Base-by-base conservation (phyloP, 371 early-diverging fungal genomes). In the Actinomortierella ambigua region DNA sequence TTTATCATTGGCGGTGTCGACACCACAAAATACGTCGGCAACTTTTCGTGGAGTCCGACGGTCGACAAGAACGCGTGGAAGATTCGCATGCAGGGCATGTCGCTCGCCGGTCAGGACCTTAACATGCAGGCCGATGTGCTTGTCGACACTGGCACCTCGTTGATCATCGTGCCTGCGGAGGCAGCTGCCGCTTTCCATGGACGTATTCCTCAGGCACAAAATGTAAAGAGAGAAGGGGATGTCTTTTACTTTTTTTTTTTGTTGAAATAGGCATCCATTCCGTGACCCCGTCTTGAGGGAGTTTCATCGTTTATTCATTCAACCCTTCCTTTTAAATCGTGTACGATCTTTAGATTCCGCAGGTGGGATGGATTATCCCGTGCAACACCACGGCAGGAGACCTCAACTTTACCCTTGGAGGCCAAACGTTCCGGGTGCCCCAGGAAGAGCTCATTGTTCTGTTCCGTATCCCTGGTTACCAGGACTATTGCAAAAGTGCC, bases 31-130 rank as follows among this genome's bases (percentile, higher is more conserved):
- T 95, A 85, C 70, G 82, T 76, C 4, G 97, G 95, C 42, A 84
- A 90, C 22, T 81, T 95, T 57, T 77, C 81, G 28, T 97, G 91
- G 89, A 86, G 91, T 28, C 89, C 92, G 11, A 87, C 96, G 24
- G 77, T 81, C 18, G 88, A 94, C 66, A 93, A 91, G 77, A 94
- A 91, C 0, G 93, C 96, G 79, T 97, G 98, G 98, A 95, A 94
- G 75, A 93, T 96, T 14, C 84, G 81, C 18, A 76, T 97, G 34
- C 83, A 93, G 54, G 78, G 82, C 42, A 83, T 93, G 34, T 81
- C 81, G 42, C 84, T 96, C 44, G 95, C 84, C 57, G 92, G 87
- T 28, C 87, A 88, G 28, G 66, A 76, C 15, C 58, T 92, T 41
- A 78, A 75, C 23, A 56, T 89, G 22, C 82, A 68, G 49, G 80